Evolutionary conservation across 225 moss, liverwort and hornwort species (phyloP).

Genomic region (Polytrichum commune): DNA sequence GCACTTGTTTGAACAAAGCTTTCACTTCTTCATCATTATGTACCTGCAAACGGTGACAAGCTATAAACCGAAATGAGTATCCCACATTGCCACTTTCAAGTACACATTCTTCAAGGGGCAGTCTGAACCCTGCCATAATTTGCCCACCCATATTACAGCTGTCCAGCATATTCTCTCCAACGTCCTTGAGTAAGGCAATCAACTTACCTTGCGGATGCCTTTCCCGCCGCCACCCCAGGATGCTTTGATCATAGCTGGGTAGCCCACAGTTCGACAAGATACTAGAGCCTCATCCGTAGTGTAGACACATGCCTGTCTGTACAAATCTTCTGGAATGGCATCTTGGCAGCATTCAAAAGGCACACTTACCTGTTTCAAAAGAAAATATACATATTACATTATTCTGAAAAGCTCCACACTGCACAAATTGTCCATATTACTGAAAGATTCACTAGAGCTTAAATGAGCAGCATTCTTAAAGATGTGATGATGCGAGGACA

Average conservation of each 20-base stretch:
- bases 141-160: too few relatives aligned
- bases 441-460: too few relatives aligned
- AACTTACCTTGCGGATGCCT: constrained; percentile 86
- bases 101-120: too few relatives aligned
- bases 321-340: constrained; percentile 67
- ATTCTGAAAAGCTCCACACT: too few relatives aligned
- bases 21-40: constrained; percentile 93
- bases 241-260: constrained; percentile 97
- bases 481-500: too few relatives aligned
- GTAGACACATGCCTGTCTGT: constrained; percentile 82
- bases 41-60: constrained; percentile 40
- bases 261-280: constrained; percentile 79
- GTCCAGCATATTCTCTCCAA: too few relatives aligned
- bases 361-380: constrained; percentile 60
- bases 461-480: too few relatives aligned
- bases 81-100: too few relatives aligned
- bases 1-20: constrained; percentile 95
- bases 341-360: constrained; percentile 61
- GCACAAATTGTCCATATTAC: too few relatives aligned
- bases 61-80: too few relatives aligned
- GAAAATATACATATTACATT: too few relatives aligned
- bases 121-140: too few relatives aligned
- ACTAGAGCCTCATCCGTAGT: constrained; percentile 82
- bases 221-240: constrained; percentile 99
- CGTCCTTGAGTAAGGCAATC: neutral